Evolutionary conservation across 164 flowering plant species (phyloP).

Genomic region (grape (Vitis vinifera)): ASM3070453v1 NC_081806.1:353501-354000

Average conservation of each 20-base stretch:
- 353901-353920: constrained; percentile 22
- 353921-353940: constrained; percentile 16
- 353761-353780: constrained; percentile 52
- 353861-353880: constrained; percentile 8
- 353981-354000: constrained; percentile 24
- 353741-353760: constrained; percentile 19
- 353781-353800: constrained; percentile 71
- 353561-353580: constrained; percentile 75
- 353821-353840: constrained; percentile 60
- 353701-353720: constrained; percentile 25
- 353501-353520: constrained; percentile 70
- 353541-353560: constrained; percentile 89
- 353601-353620: constrained; percentile 40
- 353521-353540: constrained; percentile 67
- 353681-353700: constrained; percentile 22
- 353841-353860: constrained; percentile 26
- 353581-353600: constrained; percentile 49
- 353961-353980: constrained; percentile 30
- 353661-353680: constrained; percentile 15
- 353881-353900: constrained; percentile 29
- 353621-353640: constrained; percentile 10
- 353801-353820: constrained; percentile 84
- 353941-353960: constrained; percentile 15
- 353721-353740: constrained; percentile 19
- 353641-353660: constrained; percentile 25